Conservation (phyloP, 2,329 filamentous ascomycete species). For the Colletotrichum karsti region DNA sequence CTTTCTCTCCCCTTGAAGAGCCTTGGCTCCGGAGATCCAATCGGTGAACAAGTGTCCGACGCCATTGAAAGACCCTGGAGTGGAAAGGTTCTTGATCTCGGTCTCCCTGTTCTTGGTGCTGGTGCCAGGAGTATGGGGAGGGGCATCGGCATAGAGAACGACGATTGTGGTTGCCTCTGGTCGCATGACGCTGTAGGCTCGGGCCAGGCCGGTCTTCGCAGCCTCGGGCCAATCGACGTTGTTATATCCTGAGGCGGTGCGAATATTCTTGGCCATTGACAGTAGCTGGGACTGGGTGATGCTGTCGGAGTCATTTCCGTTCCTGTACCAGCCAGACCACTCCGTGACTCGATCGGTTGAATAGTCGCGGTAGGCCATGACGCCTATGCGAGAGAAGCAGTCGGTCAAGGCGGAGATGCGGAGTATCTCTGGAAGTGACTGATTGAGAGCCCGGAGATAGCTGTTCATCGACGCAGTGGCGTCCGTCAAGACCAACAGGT, state of each 20-base stretch:
- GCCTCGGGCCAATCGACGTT: slow-evolving; percentile 55
- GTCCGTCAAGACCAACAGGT: slow-evolving; percentile 56
- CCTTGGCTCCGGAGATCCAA: slow-evolving; percentile 49
- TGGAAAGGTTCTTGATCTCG: slow-evolving; percentile 12
- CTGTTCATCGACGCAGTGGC: slow-evolving; percentile 54
- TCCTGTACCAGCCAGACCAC: slow-evolving; percentile 63
- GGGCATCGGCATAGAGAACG: slow-evolving; percentile 56
- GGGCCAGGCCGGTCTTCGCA: slow-evolving; percentile 56
- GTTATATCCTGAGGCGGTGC: slow-evolving; percentile 38
- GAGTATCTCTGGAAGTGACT: slow-evolving; percentile 59
- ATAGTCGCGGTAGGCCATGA: slow-evolving; percentile 61
- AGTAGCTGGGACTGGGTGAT: slow-evolving; percentile 45
- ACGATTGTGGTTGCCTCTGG: slow-evolving; percentile 57
- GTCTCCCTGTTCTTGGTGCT: not conserved
- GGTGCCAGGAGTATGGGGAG: slow-evolving; percentile 48
- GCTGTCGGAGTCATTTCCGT: slow-evolving; percentile 30
- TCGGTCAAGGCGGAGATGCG: slow-evolving; percentile 56
- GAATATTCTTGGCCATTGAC: slow-evolving; percentile 42
- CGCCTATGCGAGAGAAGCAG: slow-evolving; percentile 58
- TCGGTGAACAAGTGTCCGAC: slow-evolving; percentile 49
- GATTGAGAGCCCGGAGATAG: slow-evolving; percentile 52
- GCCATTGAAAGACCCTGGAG: slow-evolving; percentile 35
- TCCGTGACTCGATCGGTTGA: slow-evolving; percentile 39
- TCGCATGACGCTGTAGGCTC: slow-evolving; percentile 55
- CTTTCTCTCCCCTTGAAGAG: slow-evolving; percentile 45